Conservation (phyloP, 2,329 filamentous ascomycete genomes). For the Monilinia polystroma region DNA sequence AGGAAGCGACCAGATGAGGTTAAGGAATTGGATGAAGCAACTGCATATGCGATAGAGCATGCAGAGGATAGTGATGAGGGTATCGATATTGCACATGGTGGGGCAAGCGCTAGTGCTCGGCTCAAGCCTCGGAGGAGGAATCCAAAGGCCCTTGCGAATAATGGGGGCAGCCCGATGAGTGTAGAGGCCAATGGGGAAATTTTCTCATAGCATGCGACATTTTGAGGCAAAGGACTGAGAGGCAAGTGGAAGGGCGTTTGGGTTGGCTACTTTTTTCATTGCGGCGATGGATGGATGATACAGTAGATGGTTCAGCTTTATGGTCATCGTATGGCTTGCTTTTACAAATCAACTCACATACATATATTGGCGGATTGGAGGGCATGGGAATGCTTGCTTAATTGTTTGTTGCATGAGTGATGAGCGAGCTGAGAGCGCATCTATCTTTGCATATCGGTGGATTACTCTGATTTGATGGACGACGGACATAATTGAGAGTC, state of each 20-base stretch:
- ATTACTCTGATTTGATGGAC: slow-evolving; percentile 2
- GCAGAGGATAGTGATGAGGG: slow-evolving; percentile 58
- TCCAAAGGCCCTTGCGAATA: slow-evolving; percentile 17
- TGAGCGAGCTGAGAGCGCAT: neutral
- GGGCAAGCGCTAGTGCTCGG: slow-evolving; percentile 14
- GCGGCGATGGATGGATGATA: slow-evolving; percentile 18
- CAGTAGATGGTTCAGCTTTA: slow-evolving; percentile 18
- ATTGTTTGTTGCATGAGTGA: slow-evolving; percentile 12
- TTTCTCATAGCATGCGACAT: slow-evolving; percentile 26
- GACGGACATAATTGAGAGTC: slow-evolving; percentile 5
- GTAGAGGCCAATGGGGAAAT: slow-evolving; percentile 36
- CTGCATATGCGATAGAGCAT: slow-evolving; percentile 52
- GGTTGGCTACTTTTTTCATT: slow-evolving; percentile 9
- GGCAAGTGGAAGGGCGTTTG: slow-evolving; percentile 11
- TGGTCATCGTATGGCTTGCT: slow-evolving; percentile 11
- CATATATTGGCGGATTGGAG: slow-evolving; percentile 10
- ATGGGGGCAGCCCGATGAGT: slow-evolving; percentile 40
- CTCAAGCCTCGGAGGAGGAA: slow-evolving; percentile 17
- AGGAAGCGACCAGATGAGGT: slow-evolving; percentile 79
- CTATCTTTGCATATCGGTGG: slow-evolving; percentile 15
- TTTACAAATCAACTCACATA: slow-evolving; percentile 15
- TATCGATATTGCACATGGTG: slow-evolving; percentile 38
- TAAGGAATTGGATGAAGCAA: slow-evolving; percentile 79
- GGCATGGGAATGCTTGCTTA: slow-evolving; percentile 2
- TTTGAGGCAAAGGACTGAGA: neutral